A percentile compares a stretch with the other conserved stretches of the same genome.
phyloP scores from a whole-genome alignment of 2,329 filamentous ascomycete genomes.

The Acrodontium crateriforme region DNA sequence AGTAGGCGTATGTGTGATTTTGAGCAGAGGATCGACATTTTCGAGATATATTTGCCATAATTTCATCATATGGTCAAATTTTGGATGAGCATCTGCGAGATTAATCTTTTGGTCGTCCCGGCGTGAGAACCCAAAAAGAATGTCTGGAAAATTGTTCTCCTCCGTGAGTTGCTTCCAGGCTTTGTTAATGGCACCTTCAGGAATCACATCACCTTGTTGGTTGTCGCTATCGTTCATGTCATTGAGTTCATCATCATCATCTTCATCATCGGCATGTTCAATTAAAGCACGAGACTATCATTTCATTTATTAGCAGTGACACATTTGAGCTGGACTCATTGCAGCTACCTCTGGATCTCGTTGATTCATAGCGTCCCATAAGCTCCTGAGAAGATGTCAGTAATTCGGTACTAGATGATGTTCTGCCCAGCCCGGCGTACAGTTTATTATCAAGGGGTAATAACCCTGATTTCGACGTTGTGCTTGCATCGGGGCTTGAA shows the following conservation, averaged over 20 bases:
- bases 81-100: no score
- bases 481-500: no score
- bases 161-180: constrained; percentile 39
- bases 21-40: constrained; percentile 59
- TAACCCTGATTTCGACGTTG: no score
- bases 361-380: no score
- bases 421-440: not conserved
- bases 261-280: constrained; percentile 32
- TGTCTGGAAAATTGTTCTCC: constrained; percentile 32
- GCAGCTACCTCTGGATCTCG: no score
- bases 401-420: no score
- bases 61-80: constrained; percentile 50
- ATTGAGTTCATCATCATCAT: constrained; percentile 32
- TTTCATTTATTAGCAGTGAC: no score
- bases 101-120: no score
- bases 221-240: constrained; percentile 4
- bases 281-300: no score
- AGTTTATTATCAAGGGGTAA: not conserved
- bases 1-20: constrained; percentile 56
- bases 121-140: no score
- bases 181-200: constrained; percentile 27
- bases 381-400: no score
- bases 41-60: constrained; percentile 64
- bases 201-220: constrained; percentile 1
- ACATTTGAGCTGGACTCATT: no score